phyloP scores from a whole-genome alignment of 371 early-diverging fungal species.

The Mucor ambiguus region DNA sequence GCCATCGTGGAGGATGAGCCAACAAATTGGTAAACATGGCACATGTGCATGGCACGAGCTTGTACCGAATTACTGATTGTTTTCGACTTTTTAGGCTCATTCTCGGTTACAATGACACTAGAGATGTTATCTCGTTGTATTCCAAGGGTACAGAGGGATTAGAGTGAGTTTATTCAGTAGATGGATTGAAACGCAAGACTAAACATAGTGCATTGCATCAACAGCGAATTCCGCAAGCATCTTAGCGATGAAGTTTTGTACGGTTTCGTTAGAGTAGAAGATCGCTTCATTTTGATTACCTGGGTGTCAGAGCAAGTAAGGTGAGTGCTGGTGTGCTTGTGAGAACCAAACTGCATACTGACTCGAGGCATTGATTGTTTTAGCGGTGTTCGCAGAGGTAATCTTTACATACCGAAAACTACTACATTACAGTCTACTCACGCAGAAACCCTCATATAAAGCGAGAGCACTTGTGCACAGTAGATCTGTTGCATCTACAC shows the following conservation, averaged over 20 bases:
- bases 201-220: background rate
- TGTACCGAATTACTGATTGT: background rate
- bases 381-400: constrained; percentile 70
- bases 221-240: constrained; percentile 59
- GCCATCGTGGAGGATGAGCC: constrained; percentile 54
- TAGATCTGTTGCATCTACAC: constrained; percentile 62
- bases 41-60: background rate
- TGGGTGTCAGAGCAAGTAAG: constrained; percentile 75
- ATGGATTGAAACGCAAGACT: background rate
- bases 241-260: constrained; percentile 67
- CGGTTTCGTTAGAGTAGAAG: constrained; percentile 65
- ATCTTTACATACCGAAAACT: background rate
- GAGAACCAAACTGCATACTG: background rate
- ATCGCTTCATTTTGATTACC: constrained; percentile 63
- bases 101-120: constrained; percentile 72
- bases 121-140: constrained; percentile 73
- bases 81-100: constrained; percentile 52
- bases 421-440: background rate
- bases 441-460: constrained; percentile 15
- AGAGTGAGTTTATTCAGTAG: constrained; percentile 24
- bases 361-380: background rate
- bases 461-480: constrained; percentile 76
- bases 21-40: constrained; percentile 55
- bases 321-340: constrained; percentile 30
- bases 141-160: constrained; percentile 62